Base-by-base conservation (phyloP, 2,329 filamentous ascomycete species). In the Hypoxylon sp. region DNA sequence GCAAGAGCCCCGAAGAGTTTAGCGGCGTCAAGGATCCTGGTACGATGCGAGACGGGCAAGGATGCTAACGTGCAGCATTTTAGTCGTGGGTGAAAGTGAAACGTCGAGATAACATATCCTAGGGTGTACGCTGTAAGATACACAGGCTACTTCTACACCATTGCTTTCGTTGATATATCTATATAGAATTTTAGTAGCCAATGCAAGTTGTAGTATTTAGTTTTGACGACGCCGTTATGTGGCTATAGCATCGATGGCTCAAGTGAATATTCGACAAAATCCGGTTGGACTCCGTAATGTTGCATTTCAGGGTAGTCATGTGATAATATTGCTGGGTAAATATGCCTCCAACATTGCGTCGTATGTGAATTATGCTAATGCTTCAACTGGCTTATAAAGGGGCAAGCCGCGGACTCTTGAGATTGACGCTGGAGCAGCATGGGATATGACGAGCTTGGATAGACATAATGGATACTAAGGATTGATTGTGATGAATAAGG, bases 11-110 rank as follows among this genome's bases (percentile, higher is more conserved):
- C 44, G 33, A 40, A 66, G 37, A 61, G 42, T 35, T 30, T 17
- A 69, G 46, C 40, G 37, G 37, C 58, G 62, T 63, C 48, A 33
- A 46, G 44, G 54, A 71, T 60, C 69, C 69, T 58, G 61, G 69
- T 64, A 64, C 17, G 40, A 68, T 70, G 61, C 67, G 69, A 72
- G 64, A 72, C 69, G 42, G 40, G 51, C 66, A 63, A 58, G 69
- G 69, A 61, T 67, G 58, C 33, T 50, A 61, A 67, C 58, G 54
- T 63, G 51, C 58, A 65, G 62, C 69, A 70, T 65, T 57, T 44
- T 44, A 63, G 56, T 68, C 35, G 64, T 65, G 59, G 51, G 17
- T 46, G 40, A 58, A 67, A 65, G 64, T 72, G 69, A 72, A 72
- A 72, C 69, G 61, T 66, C 69, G 46, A 72, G 35, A 62, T 69